phyloP scores from a whole-genome alignment of 108 stramenopile genomes.

The Seminavis robusta region DNA sequence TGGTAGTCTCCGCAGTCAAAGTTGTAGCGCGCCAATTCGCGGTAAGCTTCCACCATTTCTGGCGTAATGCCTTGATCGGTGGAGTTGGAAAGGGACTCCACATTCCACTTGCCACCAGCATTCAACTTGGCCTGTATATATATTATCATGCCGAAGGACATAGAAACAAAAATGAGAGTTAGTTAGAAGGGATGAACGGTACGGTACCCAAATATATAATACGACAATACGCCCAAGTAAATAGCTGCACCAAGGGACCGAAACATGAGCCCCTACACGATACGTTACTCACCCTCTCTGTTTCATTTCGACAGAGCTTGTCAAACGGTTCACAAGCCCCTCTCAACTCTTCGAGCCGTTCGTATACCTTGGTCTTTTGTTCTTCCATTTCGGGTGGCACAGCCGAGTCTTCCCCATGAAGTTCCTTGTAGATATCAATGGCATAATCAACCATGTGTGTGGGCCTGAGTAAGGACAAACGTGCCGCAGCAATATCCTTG shows the following conservation, averaged over 20 bases:
- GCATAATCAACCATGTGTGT: constrained; percentile 95
- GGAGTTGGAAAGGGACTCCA: constrained; percentile 46
- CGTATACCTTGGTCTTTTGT: constrained; percentile 65
- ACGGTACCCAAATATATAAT: neutral
- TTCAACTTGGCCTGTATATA: constrained; percentile 57
- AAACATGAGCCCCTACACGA: neutral
- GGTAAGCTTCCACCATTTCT: constrained; percentile 74
- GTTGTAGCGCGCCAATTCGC: constrained; percentile 85
- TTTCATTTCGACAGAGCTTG: constrained; percentile 69
- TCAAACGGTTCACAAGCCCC: constrained; percentile 61
- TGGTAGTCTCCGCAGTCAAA: constrained; percentile 95
- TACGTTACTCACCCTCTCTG: constrained; percentile 58
- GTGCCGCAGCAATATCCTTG: constrained; percentile 76
- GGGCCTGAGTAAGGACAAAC: constrained; percentile 69
- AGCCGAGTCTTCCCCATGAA: constrained; percentile 47
- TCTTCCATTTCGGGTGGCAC: constrained; percentile 77
- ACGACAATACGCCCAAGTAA: neutral
- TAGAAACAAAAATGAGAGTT: neutral
- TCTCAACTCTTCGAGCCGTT: constrained; percentile 73
- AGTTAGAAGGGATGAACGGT: neutral
- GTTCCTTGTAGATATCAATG: constrained; percentile 75
- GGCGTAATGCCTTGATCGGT: constrained; percentile 53
- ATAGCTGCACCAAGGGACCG: neutral
- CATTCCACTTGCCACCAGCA: constrained; percentile 72
- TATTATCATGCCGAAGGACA: neutral